Evolutionary conservation across 2,329 filamentous ascomycete genomes (phyloP).

Genomic region (Fusarium stilboides): DNA sequence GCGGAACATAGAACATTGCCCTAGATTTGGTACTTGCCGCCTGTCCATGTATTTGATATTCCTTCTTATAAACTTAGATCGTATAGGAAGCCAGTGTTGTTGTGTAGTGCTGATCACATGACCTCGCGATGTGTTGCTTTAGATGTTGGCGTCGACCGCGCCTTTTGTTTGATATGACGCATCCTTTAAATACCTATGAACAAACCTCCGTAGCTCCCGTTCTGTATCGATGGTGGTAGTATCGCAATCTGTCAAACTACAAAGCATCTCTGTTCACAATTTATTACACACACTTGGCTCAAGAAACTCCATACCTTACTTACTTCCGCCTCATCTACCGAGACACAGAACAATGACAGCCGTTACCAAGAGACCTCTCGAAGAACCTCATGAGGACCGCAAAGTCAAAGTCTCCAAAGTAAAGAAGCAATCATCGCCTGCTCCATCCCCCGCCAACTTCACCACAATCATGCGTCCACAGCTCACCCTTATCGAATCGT

Average conservation of each 20-base stretch:
- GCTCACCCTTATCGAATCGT: conserved; percentile 62
- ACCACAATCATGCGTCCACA: conserved; percentile 54
- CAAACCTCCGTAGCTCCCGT: conserved; percentile 9
- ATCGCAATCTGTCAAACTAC: background rate
- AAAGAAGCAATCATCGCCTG: conserved; percentile 14
- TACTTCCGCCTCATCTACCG: background rate
- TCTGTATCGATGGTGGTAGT: background rate
- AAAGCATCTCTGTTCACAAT: background rate
- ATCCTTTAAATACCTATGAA: conserved; percentile 9
- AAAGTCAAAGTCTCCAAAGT: conserved; percentile 34
- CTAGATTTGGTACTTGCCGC: too few relatives aligned
- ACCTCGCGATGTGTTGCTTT: conserved; percentile 52
- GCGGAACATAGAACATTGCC: too few relatives aligned
- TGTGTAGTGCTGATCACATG: conserved; percentile 43
- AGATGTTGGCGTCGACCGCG: conserved; percentile 45
- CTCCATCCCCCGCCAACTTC: conserved; percentile 6
- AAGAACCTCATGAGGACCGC: conserved; percentile 31
- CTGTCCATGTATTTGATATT: too few relatives aligned
- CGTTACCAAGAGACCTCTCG: conserved; percentile 37
- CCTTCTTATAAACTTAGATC: too few relatives aligned
- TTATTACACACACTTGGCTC: background rate
- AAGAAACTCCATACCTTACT: background rate
- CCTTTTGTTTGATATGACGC: conserved; percentile 44
- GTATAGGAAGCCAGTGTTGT: too few relatives aligned
- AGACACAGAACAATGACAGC: conserved; percentile 28